Conservation (phyloP, 495 filamentous ascomycete genomes). For the Barbatosphaeria neglecta region DNA sequence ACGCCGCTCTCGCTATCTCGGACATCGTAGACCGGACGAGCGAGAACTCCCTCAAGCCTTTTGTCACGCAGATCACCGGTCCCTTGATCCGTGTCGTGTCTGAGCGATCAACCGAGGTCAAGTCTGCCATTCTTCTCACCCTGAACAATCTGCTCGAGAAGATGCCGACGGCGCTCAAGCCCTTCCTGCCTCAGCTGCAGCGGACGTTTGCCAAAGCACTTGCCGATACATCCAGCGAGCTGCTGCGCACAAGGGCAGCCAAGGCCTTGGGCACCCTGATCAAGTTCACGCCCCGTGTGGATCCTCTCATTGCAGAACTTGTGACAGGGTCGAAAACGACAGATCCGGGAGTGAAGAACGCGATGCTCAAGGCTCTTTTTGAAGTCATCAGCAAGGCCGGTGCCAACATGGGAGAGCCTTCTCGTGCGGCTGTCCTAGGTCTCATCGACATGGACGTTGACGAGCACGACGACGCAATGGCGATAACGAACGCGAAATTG, state of each 20-base stretch:
- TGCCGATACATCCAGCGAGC: slow-evolving; percentile 84
- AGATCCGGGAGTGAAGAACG: slow-evolving; percentile 80
- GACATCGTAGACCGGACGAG: slow-evolving; percentile 89
- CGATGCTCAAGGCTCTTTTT: slow-evolving; percentile 94
- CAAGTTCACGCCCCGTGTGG: slow-evolving; percentile 88
- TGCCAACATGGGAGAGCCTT: slow-evolving; percentile 83
- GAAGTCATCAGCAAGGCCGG: slow-evolving; percentile 95
- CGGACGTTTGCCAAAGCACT: slow-evolving; percentile 92
- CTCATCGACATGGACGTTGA: slow-evolving; percentile 79
- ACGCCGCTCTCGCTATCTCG: slow-evolving; percentile 84
- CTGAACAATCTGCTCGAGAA: slow-evolving; percentile 93
- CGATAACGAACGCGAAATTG: slow-evolving; percentile 77
- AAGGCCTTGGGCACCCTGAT: slow-evolving; percentile 93
- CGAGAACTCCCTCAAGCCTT: slow-evolving; percentile 73
- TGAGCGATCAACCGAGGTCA: slow-evolving; percentile 88
- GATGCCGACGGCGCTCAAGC: slow-evolving; percentile 90
- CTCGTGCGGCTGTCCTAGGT: slow-evolving; percentile 65
- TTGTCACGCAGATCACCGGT: slow-evolving; percentile 94
- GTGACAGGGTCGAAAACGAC: slow-evolving; percentile 86
- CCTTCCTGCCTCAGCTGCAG: slow-evolving; percentile 93
- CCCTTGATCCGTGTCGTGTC: slow-evolving; percentile 95
- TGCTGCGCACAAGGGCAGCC: slow-evolving; percentile 78
- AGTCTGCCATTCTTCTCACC: slow-evolving; percentile 85
- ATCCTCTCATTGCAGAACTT: slow-evolving; percentile 74
- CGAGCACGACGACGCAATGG: slow-evolving; percentile 61